Percentiles rank a stretch among this genome's conserved stretches.
These are phyloP conservation scores for Mallotus japonicus DNA, from an alignment of 441 rosid genomes.

Conservation along the genomic window DNA sequence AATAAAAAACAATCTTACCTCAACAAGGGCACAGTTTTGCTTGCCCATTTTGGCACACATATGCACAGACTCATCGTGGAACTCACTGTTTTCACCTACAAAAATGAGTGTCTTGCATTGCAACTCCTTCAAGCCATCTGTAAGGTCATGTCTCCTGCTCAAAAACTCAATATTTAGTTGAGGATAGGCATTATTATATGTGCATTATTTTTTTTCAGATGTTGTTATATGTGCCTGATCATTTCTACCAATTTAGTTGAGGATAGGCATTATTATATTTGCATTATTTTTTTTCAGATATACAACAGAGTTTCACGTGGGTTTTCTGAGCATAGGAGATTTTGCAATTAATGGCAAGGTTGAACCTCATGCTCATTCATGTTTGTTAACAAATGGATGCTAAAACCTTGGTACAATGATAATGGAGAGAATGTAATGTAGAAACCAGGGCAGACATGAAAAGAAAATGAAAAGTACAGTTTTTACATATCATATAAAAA, in stretches of 20 bases:
- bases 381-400: too few species aligned
- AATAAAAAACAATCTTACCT: conserved; percentile 39
- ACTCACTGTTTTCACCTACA: conserved; percentile 72
- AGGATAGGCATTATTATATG: conserved; percentile 1
- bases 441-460: neutral
- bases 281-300: neutral
- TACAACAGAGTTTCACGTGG: neutral
- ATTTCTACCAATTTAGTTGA: too few species aligned
- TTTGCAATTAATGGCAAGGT: neutral
- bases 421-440: neutral
- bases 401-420: too few species aligned
- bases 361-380: too few species aligned
- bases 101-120: conserved; percentile 71
- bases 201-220: neutral
- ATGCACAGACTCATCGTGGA: conserved; percentile 57
- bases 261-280: neutral
- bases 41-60: conserved; percentile 65
- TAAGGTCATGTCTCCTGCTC: conserved; percentile 75
- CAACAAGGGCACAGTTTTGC: conserved; percentile 60
- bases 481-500: neutral
- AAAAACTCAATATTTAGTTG: conserved; percentile 25
- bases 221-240: too few species aligned
- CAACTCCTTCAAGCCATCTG: conserved; percentile 58
- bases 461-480: neutral
- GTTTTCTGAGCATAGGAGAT: neutral